These are phyloP conservation scores for Afroboletus lepidellus DNA, from an alignment of 1,284 basidiomycete genomes.

Conservation along the genomic window DNA sequence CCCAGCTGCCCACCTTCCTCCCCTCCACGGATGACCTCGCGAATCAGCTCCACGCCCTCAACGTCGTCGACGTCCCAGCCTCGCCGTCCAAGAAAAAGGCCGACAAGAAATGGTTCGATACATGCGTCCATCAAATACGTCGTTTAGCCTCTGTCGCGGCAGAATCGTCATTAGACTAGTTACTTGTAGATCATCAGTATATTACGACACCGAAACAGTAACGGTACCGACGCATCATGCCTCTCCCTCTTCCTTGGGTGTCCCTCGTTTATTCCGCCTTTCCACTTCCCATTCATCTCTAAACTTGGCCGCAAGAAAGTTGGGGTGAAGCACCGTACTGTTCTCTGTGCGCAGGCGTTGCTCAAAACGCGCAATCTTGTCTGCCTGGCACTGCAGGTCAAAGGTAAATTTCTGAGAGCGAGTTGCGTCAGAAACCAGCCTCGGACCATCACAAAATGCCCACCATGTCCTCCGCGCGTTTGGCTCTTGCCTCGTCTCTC, in stretches of 20 bases:
- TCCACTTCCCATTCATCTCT: constrained; percentile 45
- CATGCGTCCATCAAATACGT: constrained; percentile 59
- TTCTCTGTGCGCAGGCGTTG: constrained; percentile 48
- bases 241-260: constrained; percentile 32
- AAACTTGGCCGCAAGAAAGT: constrained; percentile 63
- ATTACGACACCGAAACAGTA: neutral
- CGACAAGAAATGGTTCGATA: constrained; percentile 53
- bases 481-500: constrained; percentile 67
- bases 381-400: constrained; percentile 65
- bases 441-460: constrained; percentile 19
- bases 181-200: constrained; percentile 23
- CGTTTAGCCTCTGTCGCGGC: constrained; percentile 30
- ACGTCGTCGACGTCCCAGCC: constrained; percentile 21
- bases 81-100: constrained; percentile 27
- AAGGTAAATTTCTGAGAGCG: constrained; percentile 54
- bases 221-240: constrained; percentile 21
- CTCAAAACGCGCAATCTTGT: constrained; percentile 68
- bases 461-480: constrained; percentile 56
- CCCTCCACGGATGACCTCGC: constrained; percentile 29
- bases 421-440: constrained; percentile 6
- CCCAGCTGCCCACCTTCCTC: constrained; percentile 30
- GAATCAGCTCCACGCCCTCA: constrained; percentile 36
- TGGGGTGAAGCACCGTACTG: constrained; percentile 62
- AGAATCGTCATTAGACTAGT: constrained; percentile 3
- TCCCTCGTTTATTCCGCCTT: constrained; percentile 25